Evolutionary conservation across 352 stramenopile genomes (phyloP), one percentile per base, ranked within the genome.

Genomic region (Pythium sp.): DNA sequence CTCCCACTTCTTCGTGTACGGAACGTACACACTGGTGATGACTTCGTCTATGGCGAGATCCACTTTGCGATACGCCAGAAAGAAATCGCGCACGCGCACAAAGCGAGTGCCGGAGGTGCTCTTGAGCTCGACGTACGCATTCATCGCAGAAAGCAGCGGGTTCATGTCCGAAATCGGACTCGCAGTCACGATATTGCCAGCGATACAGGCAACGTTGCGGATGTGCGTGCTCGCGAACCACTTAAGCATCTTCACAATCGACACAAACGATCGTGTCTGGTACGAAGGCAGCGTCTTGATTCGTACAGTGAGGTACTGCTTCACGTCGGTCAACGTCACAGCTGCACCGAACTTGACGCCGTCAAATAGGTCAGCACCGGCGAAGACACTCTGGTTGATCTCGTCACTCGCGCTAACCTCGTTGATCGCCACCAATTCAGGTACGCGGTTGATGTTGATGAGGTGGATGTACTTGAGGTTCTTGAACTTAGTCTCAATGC

Each of bases 121-220:
- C 49, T 74, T 77, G 28, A 95, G 65, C 38, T 93, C 81, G 7
- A 95, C 77, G 24, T 81, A 87, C 61, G 84, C 79, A 74, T 89
- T 86, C 85, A 97, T 93, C 1, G 84, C 81, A 30, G 90, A 84
- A n/a, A 99, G 81, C 24, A 99, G 71, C 5, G 97, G 96, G 72
- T 99, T 99, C 95, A 99, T 98, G 73, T 99, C 97, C 22, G 91
- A 98, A 69, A 99, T 99, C 8, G 97, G 97, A 74, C 91, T 98
- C 8, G 96, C 97, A 6, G 96, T 99, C n/a, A 97, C 96, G 2
- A 99, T 81, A 73, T 99, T 99, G 5, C 97, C 97, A 34, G 89
- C 97, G 6, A 99, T 82, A 72, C 92, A 98, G 6, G 96, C 96
- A 18, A 98, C 96, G 72, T 99, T 99, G 34, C 97, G 82, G 70